These are phyloP conservation scores for Cyclospora cayetanensis DNA, from an alignment of 169 alveolate species.

Conservation along the genomic window DNA sequence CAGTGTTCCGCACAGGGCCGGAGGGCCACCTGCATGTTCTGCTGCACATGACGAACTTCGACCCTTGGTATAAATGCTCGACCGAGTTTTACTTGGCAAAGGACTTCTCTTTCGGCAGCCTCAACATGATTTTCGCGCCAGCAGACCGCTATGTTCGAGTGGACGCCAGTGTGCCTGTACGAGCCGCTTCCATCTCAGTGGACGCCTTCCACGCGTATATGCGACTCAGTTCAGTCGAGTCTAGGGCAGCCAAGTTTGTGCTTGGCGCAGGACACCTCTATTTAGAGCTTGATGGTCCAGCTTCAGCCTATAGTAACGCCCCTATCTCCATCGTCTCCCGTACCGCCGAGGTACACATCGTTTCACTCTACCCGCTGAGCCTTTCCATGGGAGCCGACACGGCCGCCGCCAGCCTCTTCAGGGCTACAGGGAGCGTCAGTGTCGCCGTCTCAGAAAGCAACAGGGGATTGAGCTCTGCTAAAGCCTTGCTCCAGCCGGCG, in stretches of 20 bases:
- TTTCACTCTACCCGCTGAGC: slow-evolving; percentile 10
- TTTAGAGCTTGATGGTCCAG: slow-evolving; percentile 12
- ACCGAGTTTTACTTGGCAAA: background rate
- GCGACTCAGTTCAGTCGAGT: slow-evolving; percentile 46
- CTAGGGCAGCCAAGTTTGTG: background rate
- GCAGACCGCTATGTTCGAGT: slow-evolving; percentile 66
- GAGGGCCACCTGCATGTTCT: background rate
- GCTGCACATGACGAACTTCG: slow-evolving; percentile 46
- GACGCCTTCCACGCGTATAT: slow-evolving; percentile 70
- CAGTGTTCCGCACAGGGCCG: background rate
- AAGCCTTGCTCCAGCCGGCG: slow-evolving; percentile 62
- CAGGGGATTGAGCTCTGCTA: background rate
- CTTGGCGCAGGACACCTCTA: slow-evolving; percentile 32
- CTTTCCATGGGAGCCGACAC: slow-evolving; percentile 42
- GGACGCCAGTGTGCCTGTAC: slow-evolving; percentile 10
- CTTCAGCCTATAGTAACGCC: background rate
- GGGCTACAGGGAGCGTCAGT: slow-evolving; percentile 48
- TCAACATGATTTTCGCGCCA: slow-evolving; percentile 35
- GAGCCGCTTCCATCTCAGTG: background rate
- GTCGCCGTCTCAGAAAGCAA: slow-evolving; percentile 2
- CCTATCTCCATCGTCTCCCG: background rate
- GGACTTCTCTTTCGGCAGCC: slow-evolving; percentile 28
- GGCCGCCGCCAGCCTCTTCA: slow-evolving; percentile 57
- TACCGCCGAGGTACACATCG: slow-evolving; percentile 32
- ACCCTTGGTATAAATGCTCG: slow-evolving; percentile 58